A percentile compares a stretch with the other conserved stretches of the same genome.
Conservation (phyloP, 2,329 filamentous ascomycete genomes). For the Paecilomyces dactylethromorphus region DNA sequence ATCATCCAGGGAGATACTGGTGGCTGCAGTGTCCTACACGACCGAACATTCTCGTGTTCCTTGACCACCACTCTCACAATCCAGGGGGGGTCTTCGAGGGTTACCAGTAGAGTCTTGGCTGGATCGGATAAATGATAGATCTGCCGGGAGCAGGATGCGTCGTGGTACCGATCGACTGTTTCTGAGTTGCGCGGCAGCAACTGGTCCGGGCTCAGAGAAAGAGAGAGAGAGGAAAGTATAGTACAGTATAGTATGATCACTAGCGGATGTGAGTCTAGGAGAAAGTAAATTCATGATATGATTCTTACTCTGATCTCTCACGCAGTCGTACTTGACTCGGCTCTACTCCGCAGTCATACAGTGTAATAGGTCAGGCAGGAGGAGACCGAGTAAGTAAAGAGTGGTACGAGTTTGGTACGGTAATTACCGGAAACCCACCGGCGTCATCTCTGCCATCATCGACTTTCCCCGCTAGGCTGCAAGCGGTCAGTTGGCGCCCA, state of each 20-base stretch:
- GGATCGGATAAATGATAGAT: neutral
- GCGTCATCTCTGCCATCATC: neutral
- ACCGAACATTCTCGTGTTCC: neutral
- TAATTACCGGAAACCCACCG: neutral
- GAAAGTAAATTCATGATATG: neutral
- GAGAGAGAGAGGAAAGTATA: neutral
- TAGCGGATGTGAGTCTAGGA: neutral
- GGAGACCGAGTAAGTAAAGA: neutral
- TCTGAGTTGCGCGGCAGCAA: neutral
- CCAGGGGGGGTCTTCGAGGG: neutral
- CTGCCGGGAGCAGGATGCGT: neutral
- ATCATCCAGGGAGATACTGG: neutral
- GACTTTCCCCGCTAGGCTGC: neutral
- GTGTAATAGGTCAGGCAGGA: too few species aligned
- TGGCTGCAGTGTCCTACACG: neutral
- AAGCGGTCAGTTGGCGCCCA: neutral
- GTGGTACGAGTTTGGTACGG: neutral
- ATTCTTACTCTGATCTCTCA: too few species aligned
- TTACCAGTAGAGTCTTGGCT: neutral
- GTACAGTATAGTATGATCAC: neutral
- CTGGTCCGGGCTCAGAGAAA: neutral
- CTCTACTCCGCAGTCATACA: too few species aligned
- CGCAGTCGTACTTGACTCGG: too few species aligned
- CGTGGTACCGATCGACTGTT: neutral
- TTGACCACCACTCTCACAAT: neutral